phyloP scores from a whole-genome alignment of 2,329 filamentous ascomycete species.

The Akanthomyces lecanii region DNA sequence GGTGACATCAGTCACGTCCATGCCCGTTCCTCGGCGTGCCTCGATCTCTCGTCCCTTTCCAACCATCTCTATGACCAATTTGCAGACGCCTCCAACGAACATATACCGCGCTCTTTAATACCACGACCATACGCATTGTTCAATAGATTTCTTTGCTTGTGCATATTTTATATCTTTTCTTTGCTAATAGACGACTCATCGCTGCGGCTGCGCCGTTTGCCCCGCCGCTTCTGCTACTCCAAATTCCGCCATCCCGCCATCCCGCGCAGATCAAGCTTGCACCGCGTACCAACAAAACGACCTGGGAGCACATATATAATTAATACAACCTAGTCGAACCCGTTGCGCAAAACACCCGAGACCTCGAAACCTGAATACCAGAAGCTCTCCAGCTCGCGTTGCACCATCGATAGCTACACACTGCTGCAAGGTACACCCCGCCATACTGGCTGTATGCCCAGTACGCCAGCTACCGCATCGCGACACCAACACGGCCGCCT shows the following conservation, averaged over 20 bases:
- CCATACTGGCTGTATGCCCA: constrained; percentile 33
- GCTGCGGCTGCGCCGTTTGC: constrained; percentile 12
- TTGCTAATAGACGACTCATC: constrained; percentile 2
- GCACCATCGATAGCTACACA: not conserved
- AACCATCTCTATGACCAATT: not conserved
- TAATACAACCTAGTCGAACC: not conserved
- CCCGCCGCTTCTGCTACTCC: not conserved
- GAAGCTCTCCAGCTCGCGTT: not conserved
- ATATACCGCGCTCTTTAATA: constrained; percentile 9
- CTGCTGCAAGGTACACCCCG: not conserved
- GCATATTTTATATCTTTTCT: not conserved
- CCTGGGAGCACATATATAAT: not conserved
- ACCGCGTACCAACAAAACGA: not conserved
- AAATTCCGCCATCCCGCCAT: not conserved
- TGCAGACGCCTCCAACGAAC: not conserved
- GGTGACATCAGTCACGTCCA: constrained; percentile 17
- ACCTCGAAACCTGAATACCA: not conserved
- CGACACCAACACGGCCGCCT: constrained; percentile 5
- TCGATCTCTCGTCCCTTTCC: not conserved
- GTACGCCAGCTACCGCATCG: constrained; percentile 25
- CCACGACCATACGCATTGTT: not conserved
- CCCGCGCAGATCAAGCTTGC: not conserved
- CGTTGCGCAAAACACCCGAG: not conserved
- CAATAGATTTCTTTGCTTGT: constrained; percentile 13
- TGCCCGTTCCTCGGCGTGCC: not conserved